These are phyloP conservation scores for Scheffersomyces coipomensis DNA, from an alignment of 805 yeast genomes.

Conservation along the genomic window DNA sequence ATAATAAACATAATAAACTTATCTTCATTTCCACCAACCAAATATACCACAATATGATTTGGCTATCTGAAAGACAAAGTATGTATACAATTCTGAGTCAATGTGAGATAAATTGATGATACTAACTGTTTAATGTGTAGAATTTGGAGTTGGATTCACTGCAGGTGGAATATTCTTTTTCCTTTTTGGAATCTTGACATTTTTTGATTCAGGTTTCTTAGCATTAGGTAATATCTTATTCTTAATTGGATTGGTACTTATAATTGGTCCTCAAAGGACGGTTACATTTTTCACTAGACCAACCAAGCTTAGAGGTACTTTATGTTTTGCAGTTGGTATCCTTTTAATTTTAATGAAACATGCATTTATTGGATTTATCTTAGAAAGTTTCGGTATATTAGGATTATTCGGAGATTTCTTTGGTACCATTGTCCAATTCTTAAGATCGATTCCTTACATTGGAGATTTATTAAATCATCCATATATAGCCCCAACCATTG, in stretches of 20 bases:
- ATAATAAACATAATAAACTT: no score
- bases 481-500: slow-evolving; percentile 66
- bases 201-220: slow-evolving; percentile 84
- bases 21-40: neutral
- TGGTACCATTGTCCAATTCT: slow-evolving; percentile 81
- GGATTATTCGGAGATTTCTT: slow-evolving; percentile 92
- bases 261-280: slow-evolving; percentile 87
- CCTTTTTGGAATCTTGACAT: slow-evolving; percentile 75
- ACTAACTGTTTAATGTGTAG: slow-evolving; percentile 36
- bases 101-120: neutral
- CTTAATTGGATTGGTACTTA: slow-evolving; percentile 76
- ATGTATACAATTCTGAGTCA: slow-evolving; percentile 27
- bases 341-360: slow-evolving; percentile 68
- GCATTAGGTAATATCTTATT: slow-evolving; percentile 87
- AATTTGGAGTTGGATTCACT: slow-evolving; percentile 90
- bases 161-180: slow-evolving; percentile 81
- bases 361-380: slow-evolving; percentile 79
- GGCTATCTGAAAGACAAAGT: slow-evolving; percentile 79
- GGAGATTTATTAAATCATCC: slow-evolving; percentile 87
- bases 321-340: slow-evolving; percentile 77
- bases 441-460: slow-evolving; percentile 82
- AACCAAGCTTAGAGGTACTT: slow-evolving; percentile 79
- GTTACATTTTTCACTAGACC: slow-evolving; percentile 82
- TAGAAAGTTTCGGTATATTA: slow-evolving; percentile 87
- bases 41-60: slow-evolving; percentile 47